phyloP scores from a whole-genome alignment of 2,329 filamentous ascomycete species.

The Aureobasidium uvarum region DNA sequence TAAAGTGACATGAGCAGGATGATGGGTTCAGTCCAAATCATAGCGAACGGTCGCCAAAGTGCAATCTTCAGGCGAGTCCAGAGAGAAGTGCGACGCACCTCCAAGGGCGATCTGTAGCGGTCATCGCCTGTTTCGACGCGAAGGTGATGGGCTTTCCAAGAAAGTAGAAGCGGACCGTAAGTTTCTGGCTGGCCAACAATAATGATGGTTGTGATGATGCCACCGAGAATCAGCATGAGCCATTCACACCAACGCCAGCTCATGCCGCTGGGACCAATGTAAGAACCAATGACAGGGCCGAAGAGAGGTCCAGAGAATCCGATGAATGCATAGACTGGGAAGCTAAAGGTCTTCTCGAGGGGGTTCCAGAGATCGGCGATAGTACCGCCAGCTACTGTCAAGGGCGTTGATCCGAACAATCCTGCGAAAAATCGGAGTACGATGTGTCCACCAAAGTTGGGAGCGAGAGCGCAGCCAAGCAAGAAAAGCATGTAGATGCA shows the following conservation, averaged over 20 bases:
- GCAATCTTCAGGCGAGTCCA: conserved; percentile 29
- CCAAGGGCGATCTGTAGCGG: conserved; percentile 31
- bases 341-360: conserved; percentile 31
- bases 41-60: conserved; percentile 30
- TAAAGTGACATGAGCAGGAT: conserved; percentile 52
- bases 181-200: conserved; percentile 53
- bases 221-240: conserved; percentile 40
- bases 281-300: conserved; percentile 30
- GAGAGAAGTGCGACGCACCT: conserved; percentile 29
- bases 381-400: conserved; percentile 33
- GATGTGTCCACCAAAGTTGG: conserved; percentile 33
- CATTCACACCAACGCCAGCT: conserved; percentile 45
- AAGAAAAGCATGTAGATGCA: conserved; percentile 28
- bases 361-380: conserved; percentile 35
- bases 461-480: conserved; percentile 26
- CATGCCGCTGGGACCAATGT: conserved; percentile 28
- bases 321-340: conserved; percentile 32
- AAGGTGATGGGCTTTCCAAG: conserved; percentile 41
- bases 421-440: conserved; percentile 35
- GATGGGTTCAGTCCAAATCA: conserved; percentile 42
- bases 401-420: conserved; percentile 31
- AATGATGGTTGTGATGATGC: conserved; percentile 33
- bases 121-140: conserved; percentile 33
- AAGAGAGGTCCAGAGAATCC: conserved; percentile 29
- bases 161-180: conserved; percentile 44